Evolutionary conservation across 2,329 filamentous ascomycete species (phyloP), one percentile per base, ranked within the genome.

Genomic region (Colletotrichum musicola): DNA sequence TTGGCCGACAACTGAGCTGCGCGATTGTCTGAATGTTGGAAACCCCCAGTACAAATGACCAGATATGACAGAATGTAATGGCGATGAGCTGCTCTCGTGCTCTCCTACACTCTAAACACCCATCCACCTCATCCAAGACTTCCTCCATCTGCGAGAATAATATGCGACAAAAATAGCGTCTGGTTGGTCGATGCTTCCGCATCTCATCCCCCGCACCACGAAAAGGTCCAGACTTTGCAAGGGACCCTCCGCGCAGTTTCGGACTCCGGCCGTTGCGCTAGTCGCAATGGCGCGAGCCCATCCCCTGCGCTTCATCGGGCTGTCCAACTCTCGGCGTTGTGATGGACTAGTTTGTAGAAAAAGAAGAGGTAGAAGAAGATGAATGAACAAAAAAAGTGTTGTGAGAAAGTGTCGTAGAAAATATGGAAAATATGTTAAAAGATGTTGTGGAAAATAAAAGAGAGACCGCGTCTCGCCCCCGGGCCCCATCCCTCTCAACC

Each of bases 301-400:
- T 68, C 67, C 73, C 69, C 64, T 64, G 71, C 68, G 73, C 63
- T 73, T 76, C 74, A 74, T 58, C 47, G 68, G 74, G 71, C 58
- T 77, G 76, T 74, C 75, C 76, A 73, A 78, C 76, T 73, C 75
- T 78, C 77, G 77, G 77, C 77, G 72, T 78, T 78, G 71, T 72
- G 76, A 78, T 74, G 76, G 76, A 74, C 76, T 75, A 69, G 44
- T 22, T 66, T 68, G 27, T 51, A 71, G 62, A 62, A 70, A 70
- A 57, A 57, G 56, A 59, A 62, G 47, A 59, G 30, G 55, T 25
- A 25, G 22, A 25, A 25, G 22, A 25, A 25, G 22, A 25, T 25
- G 4, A 25, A 25, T 25, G 22, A 25, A 25, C 22, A 25, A 2
- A 25, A 25, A 25, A 25, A 25, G 22, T 25, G 22, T 25, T 25